These are phyloP conservation scores for Claviceps monticola DNA, from an alignment of 2,329 filamentous ascomycete species.

Conservation along the genomic window DNA sequence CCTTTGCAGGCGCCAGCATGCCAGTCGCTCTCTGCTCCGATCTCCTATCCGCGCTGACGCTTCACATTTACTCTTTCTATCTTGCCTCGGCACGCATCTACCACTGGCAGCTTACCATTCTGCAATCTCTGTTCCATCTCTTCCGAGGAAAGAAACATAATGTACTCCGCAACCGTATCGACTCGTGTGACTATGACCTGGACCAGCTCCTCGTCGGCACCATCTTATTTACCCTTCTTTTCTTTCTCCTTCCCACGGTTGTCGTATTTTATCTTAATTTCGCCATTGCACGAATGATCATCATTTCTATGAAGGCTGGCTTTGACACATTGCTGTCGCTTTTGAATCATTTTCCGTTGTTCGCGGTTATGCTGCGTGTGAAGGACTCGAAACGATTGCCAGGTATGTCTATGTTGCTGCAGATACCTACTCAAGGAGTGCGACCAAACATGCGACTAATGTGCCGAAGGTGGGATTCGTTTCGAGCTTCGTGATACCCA, in stretches of 20 bases:
- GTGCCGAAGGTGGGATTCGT: constrained; percentile 46
- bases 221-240: constrained; percentile 88
- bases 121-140: constrained; percentile 94
- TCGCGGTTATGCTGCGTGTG: constrained; percentile 87
- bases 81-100: constrained; percentile 93
- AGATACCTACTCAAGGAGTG: not conserved
- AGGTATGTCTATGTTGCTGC: constrained; percentile 34
- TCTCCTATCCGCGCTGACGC: constrained; percentile 74
- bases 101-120: constrained; percentile 95
- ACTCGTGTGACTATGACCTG: constrained; percentile 96
- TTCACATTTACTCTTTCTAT: constrained; percentile 98
- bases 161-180: constrained; percentile 89
- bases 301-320: constrained; percentile 81
- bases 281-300: constrained; percentile 83
- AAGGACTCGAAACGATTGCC: constrained; percentile 87
- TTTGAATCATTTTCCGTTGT: constrained; percentile 93
- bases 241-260: constrained; percentile 89
- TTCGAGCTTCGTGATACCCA: constrained; percentile 77
- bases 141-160: constrained; percentile 98
- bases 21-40: constrained; percentile 93
- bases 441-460: constrained; percentile 4
- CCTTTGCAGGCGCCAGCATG: constrained; percentile 93
- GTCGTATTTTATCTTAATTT: constrained; percentile 96
- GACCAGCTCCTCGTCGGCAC: constrained; percentile 94
- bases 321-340: constrained; percentile 88